Base-by-base conservation (phyloP, 108 stramenopile genomes). In the Nitzschia putrida region DNA sequence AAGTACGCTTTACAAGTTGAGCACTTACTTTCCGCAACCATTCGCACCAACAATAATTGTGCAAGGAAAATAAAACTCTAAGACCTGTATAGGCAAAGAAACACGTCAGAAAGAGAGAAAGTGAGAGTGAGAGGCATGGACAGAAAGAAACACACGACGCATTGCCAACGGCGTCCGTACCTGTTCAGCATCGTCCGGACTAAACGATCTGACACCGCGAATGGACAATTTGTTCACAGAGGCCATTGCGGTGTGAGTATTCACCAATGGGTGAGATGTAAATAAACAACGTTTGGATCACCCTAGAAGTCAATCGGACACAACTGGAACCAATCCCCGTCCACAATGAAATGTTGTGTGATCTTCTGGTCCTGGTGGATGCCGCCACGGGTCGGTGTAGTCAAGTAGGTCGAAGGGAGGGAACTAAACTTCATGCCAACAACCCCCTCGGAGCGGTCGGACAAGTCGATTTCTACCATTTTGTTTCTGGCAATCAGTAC, bases 31-130 rank as follows among this genome's bases (percentile, higher is more conserved):
- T 55, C 88, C 85, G 47, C 90, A 91, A 21, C 88, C 93, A 74
- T 94, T 91, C 24, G 83, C 85, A 4, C 98, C 99, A 6, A 98
- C 96, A 70, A 99, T 99, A 82, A 99, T 97, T 29, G 99, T 99
- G 29, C 97, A 85, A 14, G 99, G 99, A 68, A 92, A 91, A 71
- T 91, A 91, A 74, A 99, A 99, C 64, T 90, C 91, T 66, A 99
- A 93, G 12, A 88, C 88, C 76, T 77, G 42, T 8, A 2, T 4
- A 34, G 4, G 4, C 29, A 34, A 34, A 34, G 29, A 4, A 34
- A 41, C 8, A 4, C 6, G 22, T 57, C 25, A 22, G 26, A 16
- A 22, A 11, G 24, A 61, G 38, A 8, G 38, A 52, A 10, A 57
- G 61, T 24, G 11, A 10, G 64, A 24, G 47, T 53, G 24, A 49